Percentiles rank a stretch among this genome's conserved stretches.
phyloP scores from a whole-genome alignment of 495 filamentous ascomycete genomes.

The Apodospora peruviana region DNA sequence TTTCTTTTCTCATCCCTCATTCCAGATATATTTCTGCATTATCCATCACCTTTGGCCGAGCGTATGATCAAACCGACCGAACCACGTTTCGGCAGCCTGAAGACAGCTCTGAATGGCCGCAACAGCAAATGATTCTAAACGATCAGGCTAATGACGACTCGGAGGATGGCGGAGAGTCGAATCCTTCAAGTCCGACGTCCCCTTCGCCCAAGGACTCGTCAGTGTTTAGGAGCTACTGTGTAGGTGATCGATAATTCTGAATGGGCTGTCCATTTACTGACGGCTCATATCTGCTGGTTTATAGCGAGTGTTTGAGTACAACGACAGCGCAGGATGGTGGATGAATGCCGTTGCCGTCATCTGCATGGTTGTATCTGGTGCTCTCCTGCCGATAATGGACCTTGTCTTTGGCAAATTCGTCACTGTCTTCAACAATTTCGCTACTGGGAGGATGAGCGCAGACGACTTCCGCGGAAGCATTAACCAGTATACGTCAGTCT shows the following conservation, averaged over 20 bases:
- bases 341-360: slow-evolving; percentile 9
- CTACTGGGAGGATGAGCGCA: not conserved
- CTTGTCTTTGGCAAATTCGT: slow-evolving; percentile 28
- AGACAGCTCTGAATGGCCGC: no score
- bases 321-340: slow-evolving; percentile 8
- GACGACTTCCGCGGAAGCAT: slow-evolving; percentile 11
- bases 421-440: slow-evolving; percentile 24
- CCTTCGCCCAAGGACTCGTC: no score
- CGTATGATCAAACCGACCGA: no score
- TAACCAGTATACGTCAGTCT: slow-evolving; percentile 11
- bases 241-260: not conserved
- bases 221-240: slow-evolving; percentile 10
- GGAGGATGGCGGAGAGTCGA: no score
- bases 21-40: no score
- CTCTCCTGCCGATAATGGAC: slow-evolving; percentile 30
- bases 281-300: not conserved
- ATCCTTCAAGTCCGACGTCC: no score
- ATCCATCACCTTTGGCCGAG: no score
- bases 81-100: no score
- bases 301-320: slow-evolving; percentile 15
- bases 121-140: no score
- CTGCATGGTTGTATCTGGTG: slow-evolving; percentile 24
- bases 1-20: no score
- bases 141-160: no score
- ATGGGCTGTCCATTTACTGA: not conserved